Conservation (phyloP, 2,329 filamentous ascomycete genomes). For the Epichloe brachyelytri region DNA sequence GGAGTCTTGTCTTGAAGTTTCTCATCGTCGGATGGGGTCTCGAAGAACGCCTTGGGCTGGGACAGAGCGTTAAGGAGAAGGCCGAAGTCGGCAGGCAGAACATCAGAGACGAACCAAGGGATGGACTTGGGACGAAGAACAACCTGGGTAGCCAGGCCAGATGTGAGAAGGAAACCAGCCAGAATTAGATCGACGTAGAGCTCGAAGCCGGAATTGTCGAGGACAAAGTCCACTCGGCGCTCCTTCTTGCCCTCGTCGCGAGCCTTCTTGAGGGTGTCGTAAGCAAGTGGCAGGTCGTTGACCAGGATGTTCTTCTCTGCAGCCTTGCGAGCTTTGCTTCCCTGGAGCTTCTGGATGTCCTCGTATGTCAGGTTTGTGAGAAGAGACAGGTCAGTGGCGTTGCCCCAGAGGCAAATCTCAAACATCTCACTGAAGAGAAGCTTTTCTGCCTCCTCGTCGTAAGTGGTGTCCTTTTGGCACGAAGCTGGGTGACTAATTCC, state of each 20-base stretch:
- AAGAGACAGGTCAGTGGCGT: conserved; percentile 87
- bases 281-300: conserved; percentile 69
- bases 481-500: conserved; percentile 56
- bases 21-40: conserved; percentile 57
- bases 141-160: conserved; percentile 73
- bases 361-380: conserved; percentile 85
- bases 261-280: conserved; percentile 52
- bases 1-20: conserved; percentile 42
- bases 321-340: conserved; percentile 69
- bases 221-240: conserved; percentile 79
- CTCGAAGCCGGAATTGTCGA: conserved; percentile 96
- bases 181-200: conserved; percentile 90
- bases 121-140: conserved; percentile 90
- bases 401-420: conserved; percentile 94
- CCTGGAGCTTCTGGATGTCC: conserved; percentile 93
- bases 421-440: conserved; percentile 84
- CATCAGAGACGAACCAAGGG: conserved; percentile 97
- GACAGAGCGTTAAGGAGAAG: conserved; percentile 73
- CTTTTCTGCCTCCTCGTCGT: conserved; percentile 56
- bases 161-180: conserved; percentile 75
- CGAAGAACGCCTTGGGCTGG: conserved; percentile 67
- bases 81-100: conserved; percentile 72
- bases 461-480: conserved; percentile 36
- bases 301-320: conserved; percentile 85
- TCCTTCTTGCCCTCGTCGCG: conserved; percentile 51